Base-by-base conservation (phyloP, 192 early-diverging fungal species). In the Gamsiella multidivaricata region DNA sequence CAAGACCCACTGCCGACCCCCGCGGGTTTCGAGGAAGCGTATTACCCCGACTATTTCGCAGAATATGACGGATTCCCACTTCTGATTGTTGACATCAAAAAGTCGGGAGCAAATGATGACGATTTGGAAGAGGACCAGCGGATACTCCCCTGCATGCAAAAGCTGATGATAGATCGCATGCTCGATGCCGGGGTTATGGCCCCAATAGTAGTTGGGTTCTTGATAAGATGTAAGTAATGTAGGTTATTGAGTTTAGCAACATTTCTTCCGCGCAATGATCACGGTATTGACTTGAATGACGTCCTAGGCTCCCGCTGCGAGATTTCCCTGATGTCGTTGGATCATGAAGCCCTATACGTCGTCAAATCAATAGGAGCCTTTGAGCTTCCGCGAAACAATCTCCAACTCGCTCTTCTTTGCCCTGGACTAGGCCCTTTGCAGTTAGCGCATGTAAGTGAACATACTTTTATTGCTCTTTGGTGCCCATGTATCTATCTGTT, bases 11-110 rank as follows among this genome's bases (percentile, higher is more conserved):
- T 52, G 9, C 58, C 58, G 17, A 66, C 63, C 20, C 52, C 63
- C 26, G n/a, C n/a, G 17, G 63, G 63, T 14, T 54, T 65, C 54
- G 63, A 54, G 39, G 63, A 54, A 39, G 32, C 39, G 18, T 43
- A 65, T n/a, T 51, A 57, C 29, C 65, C 65, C 25, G 65, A 68
- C 23, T 68, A 59, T 22, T 68, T 68, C 9, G 65, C 65, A 12
- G 65, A 68, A 20, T 18, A 47, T 50, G 54, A 68, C 17, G 34
- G 29, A 29, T 45, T 68, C 10, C 56, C 55, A 2, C 36, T 68
- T 5, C 28, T 68, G 22, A 34, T 68, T 25, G 55, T 68, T 42
- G 65, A 68, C 36, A 56, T 66, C 43, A 66, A 66, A 41, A 57
- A 55, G 36, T 32, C 64, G 0, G 51, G 26, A 4, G 45, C 34